Conservation (phyloP, 2,329 filamentous ascomycete genomes). For the Aspergillus sp. region DNA sequence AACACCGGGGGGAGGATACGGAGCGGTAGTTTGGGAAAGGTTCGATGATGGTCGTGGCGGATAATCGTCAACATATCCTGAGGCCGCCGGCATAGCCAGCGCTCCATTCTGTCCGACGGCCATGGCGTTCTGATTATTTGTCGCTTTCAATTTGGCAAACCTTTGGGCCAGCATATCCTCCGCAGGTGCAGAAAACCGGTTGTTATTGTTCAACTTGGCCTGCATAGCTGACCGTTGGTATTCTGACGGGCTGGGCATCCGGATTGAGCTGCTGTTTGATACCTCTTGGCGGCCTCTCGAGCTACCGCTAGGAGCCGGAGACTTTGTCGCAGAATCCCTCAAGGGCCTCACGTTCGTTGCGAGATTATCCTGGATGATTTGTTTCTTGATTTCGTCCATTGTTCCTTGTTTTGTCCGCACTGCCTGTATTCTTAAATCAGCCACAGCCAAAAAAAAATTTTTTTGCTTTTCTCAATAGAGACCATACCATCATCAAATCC, state of each 20-base stretch:
- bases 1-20: conserved; percentile 12
- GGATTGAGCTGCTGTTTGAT: conserved; percentile 13
- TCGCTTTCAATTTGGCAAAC: conserved; percentile 34
- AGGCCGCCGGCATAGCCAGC: conserved; percentile 6
- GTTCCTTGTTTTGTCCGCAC: conserved; percentile 36
- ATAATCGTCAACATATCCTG: conserved; percentile 15
- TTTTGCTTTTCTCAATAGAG: not conserved
- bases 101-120: conserved; percentile 8
- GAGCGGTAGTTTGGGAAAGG: conserved; percentile 13
- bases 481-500: conserved; percentile 40
- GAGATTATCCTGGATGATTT: conserved; percentile 34
- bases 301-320: conserved; percentile 5
- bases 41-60: conserved; percentile 17
- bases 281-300: conserved; percentile 19
- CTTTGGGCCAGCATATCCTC: conserved; percentile 35
- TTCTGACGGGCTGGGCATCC: conserved; percentile 37
- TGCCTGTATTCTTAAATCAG: conserved; percentile 19
- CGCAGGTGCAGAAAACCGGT: conserved; percentile 20
- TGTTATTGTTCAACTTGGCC: conserved; percentile 8
- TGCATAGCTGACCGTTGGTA: conserved; percentile 25
- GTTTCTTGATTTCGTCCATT: conserved; percentile 36
- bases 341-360: conserved; percentile 22
- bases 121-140: conserved; percentile 8
- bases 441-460: not conserved
- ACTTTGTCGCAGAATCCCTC: conserved; percentile 6